phyloP scores from a whole-genome alignment of 2,329 filamentous ascomycete species.

The Xylaria digitata region DNA sequence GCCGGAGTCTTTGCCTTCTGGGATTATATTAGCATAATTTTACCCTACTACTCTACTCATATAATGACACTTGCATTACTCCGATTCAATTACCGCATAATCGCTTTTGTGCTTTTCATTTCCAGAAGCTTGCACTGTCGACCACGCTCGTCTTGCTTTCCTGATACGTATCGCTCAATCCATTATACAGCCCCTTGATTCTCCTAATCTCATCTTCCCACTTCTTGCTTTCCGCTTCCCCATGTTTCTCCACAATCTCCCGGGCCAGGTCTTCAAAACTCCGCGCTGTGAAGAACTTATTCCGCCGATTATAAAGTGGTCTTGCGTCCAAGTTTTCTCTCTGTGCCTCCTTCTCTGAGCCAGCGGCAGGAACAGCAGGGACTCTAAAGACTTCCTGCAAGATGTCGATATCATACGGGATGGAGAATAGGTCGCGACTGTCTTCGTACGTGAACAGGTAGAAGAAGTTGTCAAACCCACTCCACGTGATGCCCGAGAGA shows the following conservation, averaged over 20 bases:
- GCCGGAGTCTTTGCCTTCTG: no score
- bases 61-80: no score
- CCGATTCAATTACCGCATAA: neutral
- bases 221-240: slow-evolving; percentile 49
- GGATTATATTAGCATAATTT: no score
- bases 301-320: slow-evolving; percentile 65
- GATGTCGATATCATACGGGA: slow-evolving; percentile 69
- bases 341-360: slow-evolving; percentile 53
- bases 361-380: slow-evolving; percentile 33
- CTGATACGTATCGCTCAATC: slow-evolving; percentile 62
- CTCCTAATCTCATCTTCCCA: slow-evolving; percentile 58
- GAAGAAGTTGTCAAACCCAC: slow-evolving; percentile 66
- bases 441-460: slow-evolving; percentile 71
- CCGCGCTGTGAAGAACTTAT: slow-evolving; percentile 64
- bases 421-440: slow-evolving; percentile 65
- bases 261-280: slow-evolving; percentile 57
- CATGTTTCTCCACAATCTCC: slow-evolving; percentile 51
- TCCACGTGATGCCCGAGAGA: slow-evolving; percentile 68
- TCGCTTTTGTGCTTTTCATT: slow-evolving; percentile 44
- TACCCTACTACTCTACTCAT: no score
- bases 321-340: slow-evolving; percentile 52
- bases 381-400: slow-evolving; percentile 66
- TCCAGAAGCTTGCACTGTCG: slow-evolving; percentile 62
- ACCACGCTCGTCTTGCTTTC: slow-evolving; percentile 57
- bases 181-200: slow-evolving; percentile 61